Base-by-base conservation (phyloP, 2,329 filamentous ascomycete genomes). In the Hypomyces rosellus region DNA sequence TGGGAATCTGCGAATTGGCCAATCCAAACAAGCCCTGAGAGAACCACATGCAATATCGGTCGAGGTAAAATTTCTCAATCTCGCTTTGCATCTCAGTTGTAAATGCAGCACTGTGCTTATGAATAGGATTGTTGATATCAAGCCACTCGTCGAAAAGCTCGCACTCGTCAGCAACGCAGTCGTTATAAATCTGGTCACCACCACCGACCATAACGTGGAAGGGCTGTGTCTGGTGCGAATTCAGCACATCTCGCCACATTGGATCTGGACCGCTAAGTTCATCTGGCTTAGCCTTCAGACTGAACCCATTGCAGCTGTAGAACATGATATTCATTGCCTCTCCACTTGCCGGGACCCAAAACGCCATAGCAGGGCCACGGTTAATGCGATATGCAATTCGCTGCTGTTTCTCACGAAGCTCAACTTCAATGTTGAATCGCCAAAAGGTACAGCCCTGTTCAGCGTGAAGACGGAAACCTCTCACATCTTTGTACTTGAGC, bases 311-410 rank as follows among this genome's bases (percentile, higher is more conserved):
- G 73, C 93, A 96, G 65, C 88, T 96, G 72, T 97, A 82, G 71
- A 96, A 99, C 90, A 97, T 96, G 65, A 96, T 88, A 70, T 97
- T 96, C 93, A 99, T 99, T 2, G 87, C 81, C 65, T 95, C 79
- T 14, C 83, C 86, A 45, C 77, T 80, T 33, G 86, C 86, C 5
- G 95, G 93, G 1, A 99, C 89, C 92, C 93, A 99, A 66, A 99
- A 99, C 1, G 86, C 89, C 47, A 88, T 84, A 2, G 89, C 82
- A 5, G 92, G 91, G 1, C 93, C 92, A 43, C 85, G 80, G 63
- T 99, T 99, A 72, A 99, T 95, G 48, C 91, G 88, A 68, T 99
- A 99, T 0, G 91, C 92, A 56, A 99, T 87, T 37, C 92, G 85
- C 60, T 91, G 82, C 68, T 97, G 88, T 52, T 76, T 78, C 16